Evolutionary conservation across 1,284 basidiomycete genomes (phyloP), one percentile per base, ranked within the genome.

Genomic region (Cryptococcus sp.): DNA sequence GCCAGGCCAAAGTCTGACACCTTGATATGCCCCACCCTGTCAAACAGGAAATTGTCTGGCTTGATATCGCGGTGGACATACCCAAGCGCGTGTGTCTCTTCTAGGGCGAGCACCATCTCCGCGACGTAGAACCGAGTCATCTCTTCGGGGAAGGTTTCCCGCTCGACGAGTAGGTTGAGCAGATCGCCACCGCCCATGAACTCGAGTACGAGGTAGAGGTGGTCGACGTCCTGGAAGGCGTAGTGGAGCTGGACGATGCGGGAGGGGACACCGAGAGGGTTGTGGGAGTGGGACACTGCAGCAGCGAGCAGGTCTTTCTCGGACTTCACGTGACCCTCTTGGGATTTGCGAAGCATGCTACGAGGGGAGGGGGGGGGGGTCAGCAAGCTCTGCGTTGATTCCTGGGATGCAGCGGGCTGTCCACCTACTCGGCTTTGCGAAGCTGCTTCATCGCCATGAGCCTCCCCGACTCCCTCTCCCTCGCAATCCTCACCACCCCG

Each of bases 1-100:
- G 92, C 94, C 61, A 98, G 82, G 24, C 95, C 94, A 75, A 98
- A 97, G 78, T 98, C 95, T 69, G 89, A 91, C 56, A 98, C 84
- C 77, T 87, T 89, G 77, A 98, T 88, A 78, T 98, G 94, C 7
- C 94, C 94, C 60, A 89, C 82, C 56, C 87, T 86, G 75, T 91
- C 89, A 78, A 97, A 95, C 50, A 97, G 81, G 79, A 97, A 97
- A 77, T 97, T 97, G 78, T 91, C 89, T 61, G 91, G 91, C 79
- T 95, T 95, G 79, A 97, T 95, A 79, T 98, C 94, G 53, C 94
- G 85, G 79, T 97, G 94, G 67, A 97, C 96, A 79, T 95, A 98
- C 3, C 94, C 94, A 65, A 91, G 86, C 70, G 86, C 86, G 79
- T 98, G 95, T 70, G 91, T 94, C 64, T 89, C 87, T 75, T 95